Base-by-base conservation (phyloP, 2,329 filamentous ascomycete species). In the Colletotrichum lindemuthianum region DNA sequence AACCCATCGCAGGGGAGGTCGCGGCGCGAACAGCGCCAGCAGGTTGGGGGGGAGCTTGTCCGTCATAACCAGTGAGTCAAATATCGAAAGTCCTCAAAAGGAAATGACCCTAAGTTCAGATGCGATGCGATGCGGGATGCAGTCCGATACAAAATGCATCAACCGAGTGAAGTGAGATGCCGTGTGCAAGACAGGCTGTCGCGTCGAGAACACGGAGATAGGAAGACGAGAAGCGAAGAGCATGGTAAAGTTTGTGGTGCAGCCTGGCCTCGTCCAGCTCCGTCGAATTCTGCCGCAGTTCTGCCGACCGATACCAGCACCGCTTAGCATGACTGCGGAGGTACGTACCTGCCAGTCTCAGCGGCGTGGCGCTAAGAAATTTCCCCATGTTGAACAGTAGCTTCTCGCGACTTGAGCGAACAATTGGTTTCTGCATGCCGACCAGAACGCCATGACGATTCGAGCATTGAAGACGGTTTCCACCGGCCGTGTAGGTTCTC, bases 31-130 rank as follows among this genome's bases (percentile, higher is more conserved):
- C 70, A 98, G 92, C 79, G 92, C 92, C 72, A 98, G 86, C 65
- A 98, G 87, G 76, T 97, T 95, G 60, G 92, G 92, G 63, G 96
- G 95, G 16, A 99, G 90, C 80, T 96, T 96, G 85, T 97, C 95
- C 54, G 96, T 98, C 96, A 98, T 99, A 67, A 71, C 82, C 72
- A 59, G 67, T 49, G 44, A 48, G 48, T 41, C 34, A 51, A 45
- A 55, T 34, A 24, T 65, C 52, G 34, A 32, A 24, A 24, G 1
- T 24, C 24, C 24, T 24, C 24, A 24, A 24, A 24, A 24, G 5
- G 24, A 24, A 24, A 24, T 24, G 24, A 24, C 24, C 1, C 24
- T 24, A 24, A 11, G 24, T 34, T 63, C 59, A 24, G 16, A 12
- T 40, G 15, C 10, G 40, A 63, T 48, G 40, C 40, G 24, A 24